Conservation (phyloP, 164 flowering plant genomes). For the Santalum album region DNA sequence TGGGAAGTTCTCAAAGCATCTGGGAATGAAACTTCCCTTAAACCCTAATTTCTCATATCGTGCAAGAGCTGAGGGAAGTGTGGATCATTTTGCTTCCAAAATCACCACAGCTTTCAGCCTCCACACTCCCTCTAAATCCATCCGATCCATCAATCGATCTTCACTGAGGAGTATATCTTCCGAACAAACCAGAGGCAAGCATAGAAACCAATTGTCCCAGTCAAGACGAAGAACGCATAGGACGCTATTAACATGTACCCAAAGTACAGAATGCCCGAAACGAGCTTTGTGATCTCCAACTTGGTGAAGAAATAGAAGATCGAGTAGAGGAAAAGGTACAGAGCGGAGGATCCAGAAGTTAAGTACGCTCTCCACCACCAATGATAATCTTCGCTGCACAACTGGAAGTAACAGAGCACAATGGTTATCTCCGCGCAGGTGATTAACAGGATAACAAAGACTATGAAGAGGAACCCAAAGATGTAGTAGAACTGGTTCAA, state of each 20-base stretch:
- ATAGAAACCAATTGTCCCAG: constrained; percentile 79
- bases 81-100: not conserved
- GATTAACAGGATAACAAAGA: constrained; percentile 70
- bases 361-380: constrained; percentile 95
- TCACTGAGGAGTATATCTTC: constrained; percentile 77
- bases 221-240: constrained; percentile 76
- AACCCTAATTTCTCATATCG: not conserved
- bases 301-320: constrained; percentile 77
- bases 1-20: not conserved
- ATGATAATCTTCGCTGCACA: constrained; percentile 80
- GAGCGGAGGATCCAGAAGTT: constrained; percentile 77
- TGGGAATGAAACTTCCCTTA: not conserved
- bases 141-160: constrained; percentile 35
- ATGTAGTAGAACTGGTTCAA: constrained; percentile 90
- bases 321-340: constrained; percentile 77
- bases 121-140: not conserved
- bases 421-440: constrained; percentile 82
- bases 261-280: constrained; percentile 73
- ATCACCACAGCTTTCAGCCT: not conserved
- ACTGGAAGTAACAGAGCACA: constrained; percentile 85
- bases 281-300: constrained; percentile 68
- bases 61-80: not conserved
- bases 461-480: constrained; percentile 86
- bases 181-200: constrained; percentile 85
- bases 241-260: constrained; percentile 73